Evolutionary conservation across 441 rosid species (phyloP), one percentile per base, ranked within the genome.

Genomic region (Aquilaria agallochum): DNA sequence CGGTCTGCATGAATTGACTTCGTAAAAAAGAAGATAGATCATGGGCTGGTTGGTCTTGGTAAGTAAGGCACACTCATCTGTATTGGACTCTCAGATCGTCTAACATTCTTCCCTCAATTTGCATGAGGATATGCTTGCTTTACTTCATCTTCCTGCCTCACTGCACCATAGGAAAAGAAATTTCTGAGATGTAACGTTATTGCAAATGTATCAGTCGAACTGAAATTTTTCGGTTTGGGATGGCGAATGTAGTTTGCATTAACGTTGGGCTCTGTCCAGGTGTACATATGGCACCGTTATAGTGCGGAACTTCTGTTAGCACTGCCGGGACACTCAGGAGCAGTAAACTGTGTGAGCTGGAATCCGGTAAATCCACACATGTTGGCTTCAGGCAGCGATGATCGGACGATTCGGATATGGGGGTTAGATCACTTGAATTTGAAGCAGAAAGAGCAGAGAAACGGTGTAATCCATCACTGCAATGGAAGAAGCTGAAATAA

Each of bases 301-400:
- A 51, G 86, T 1, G 78, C 75, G 55, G 86, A 88, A 63, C 79
- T 75, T 34, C 51, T 88, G 30, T 11, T 31, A 53, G 69, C 79
- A 32, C 55, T 88, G 54, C 88, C 88, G 0, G 90, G 95, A 2
- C 95, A 88, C 64, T 83, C 95, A 2, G 95, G 95, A 45, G 78
- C 86, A 31, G 86, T 88, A 6, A 88, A 88, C 69, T 81, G 95
- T 12, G 91, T 85, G 67, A 83, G 87, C 76, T 88, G 95, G 89
- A 88, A 75, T 66, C 95, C 91, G 1, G 73, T 71, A 9, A 81
- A 88, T 64, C 87, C 76, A 31, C 88, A 83, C 66, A 81, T 88
- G 89, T 50, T 88, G 62, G 95, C 95, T 11, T 85, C 95, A 9
- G 86, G 86, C 5, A 88, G 95, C 55, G 91, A 88, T 54, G 91